Base-by-base conservation (phyloP, 306 rosid species). In the Castanopsis chinensis region DNA sequence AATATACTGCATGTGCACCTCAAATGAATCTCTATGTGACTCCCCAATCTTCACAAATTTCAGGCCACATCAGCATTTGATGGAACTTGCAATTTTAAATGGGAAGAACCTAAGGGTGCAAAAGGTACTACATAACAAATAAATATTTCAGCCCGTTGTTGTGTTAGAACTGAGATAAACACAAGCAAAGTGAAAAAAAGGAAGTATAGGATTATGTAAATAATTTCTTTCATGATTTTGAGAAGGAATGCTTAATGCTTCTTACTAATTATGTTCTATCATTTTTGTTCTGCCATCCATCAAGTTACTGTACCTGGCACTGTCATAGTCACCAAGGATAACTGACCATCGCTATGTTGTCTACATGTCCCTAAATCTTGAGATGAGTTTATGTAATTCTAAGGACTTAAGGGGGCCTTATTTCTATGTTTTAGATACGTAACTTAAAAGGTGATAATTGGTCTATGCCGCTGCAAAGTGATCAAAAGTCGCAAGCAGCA, bases 81-180 rank as follows among this genome's bases (percentile, higher is more conserved):
- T 86, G 99, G 97, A 77, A 84, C 65, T 73, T 84, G 32, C 53
- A 19, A 18, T 72, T 90, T 91, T 43, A 95, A 92, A 90, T 95
- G 99, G 99, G 99, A 92, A 88, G 99, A 92, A 77, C 97, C 99
- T 78, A 86, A 83, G 69, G 99, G 99, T 75, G 99, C 95, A 67
- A 81, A 78, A 91, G 99, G 98, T 94, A 86, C 72, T 37, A 27
- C 65, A 49, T 71, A 72, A 73, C 37, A 54, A 65, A 70, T 73
- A 80, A 78, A 60, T 6, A 58, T 6, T 23, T 35, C 9, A 23
- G n/a, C 54, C 52, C 21, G 11, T 21, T 65, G 35, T 72, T 33
- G 3, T 27, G 11, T 77, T 65, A 0, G 23, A 17, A 9, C n/a
- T 33, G 13, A 30, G 18, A 67, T 14, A 18, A 67, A 33, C 6